Base-by-base conservation (phyloP, 169 alveolate species). In the Eimeria tenella region DNA sequence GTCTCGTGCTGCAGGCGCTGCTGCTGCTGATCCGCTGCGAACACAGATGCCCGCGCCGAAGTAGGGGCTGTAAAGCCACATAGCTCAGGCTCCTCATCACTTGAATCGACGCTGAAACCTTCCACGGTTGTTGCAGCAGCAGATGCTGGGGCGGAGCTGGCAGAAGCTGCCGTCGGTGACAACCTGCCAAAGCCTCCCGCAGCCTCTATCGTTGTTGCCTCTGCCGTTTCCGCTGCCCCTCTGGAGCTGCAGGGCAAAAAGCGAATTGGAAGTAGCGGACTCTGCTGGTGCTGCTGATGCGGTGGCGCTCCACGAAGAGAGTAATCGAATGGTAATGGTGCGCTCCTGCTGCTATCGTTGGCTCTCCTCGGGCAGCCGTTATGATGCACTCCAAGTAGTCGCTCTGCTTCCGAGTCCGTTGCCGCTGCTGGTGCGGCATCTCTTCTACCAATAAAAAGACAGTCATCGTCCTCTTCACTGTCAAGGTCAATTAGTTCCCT, bases 401-500 rank as follows among this genome's bases (percentile, higher is more conserved):
- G 53, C 79, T 42, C 17, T 21, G 79, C 42, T 31, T 31, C 42
- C 42, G 42, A 31, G 42, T 31, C 42, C 42, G 42, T 73, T 73
- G 83, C 60, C 10, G 83, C 15, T 49, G 60, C 60, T 53, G 70
- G 68, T 53, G 87, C 52, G 52, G 68, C 71, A 79, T 21, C 87
- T 62, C 87, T 21, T 9, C 52, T 53, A 7, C 71, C 63, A 21
- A n/a, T 19, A 15, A 8, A 79, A 49, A 8, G n/a, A 65, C 87
- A 19, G 52, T 79, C 87, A 49, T 53, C 71, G 52, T 19, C 87
- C 55, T 79, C 87, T 21, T 79, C 87, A n/a, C 52, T 79, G 52
- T 79, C 87, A 55, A 52, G 71, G 52, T 79, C 87, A 21, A 79
- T 53, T 42, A 79, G 68, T 4, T 79, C 87, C 87, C 71, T 79